These are phyloP conservation scores for Chlorella vulgaris DNA, from an alignment of 139 green algal species.

Conservation along the genomic window DNA sequence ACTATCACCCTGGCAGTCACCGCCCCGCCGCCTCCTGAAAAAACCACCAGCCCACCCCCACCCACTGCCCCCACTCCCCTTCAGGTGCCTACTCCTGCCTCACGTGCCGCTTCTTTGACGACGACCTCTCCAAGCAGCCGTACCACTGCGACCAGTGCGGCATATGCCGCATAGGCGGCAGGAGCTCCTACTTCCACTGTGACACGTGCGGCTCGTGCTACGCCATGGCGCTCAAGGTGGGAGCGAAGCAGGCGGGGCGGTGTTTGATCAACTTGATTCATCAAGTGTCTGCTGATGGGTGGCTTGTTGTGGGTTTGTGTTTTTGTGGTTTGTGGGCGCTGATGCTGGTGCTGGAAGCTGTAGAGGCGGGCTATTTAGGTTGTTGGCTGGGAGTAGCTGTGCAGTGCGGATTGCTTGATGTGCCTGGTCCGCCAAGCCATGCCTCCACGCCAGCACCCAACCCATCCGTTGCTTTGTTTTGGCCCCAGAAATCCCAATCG, in stretches of 20 bases:
- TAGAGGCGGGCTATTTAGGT: too few relatives aligned
- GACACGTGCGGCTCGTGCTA: slow-evolving; percentile 93
- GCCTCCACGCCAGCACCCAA: too few relatives aligned
- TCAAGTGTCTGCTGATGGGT: not conserved
- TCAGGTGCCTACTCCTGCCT: slow-evolving; percentile 65
- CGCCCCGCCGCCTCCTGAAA: too few relatives aligned
- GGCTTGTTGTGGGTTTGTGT: not conserved
- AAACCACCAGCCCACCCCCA: too few relatives aligned
- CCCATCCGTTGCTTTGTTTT: too few relatives aligned
- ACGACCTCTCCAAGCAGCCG: slow-evolving; percentile 83
- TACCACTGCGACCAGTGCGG: slow-evolving; percentile 84
- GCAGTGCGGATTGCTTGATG: too few relatives aligned
- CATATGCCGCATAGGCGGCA: slow-evolving; percentile 76
- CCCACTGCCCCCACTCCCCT: too few relatives aligned
- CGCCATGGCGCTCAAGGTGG: slow-evolving; percentile 52
- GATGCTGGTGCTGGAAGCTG: not conserved
- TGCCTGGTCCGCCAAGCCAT: too few relatives aligned
- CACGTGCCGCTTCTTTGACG: slow-evolving; percentile 88
- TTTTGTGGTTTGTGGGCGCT: not conserved
- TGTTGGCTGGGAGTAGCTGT: too few relatives aligned
- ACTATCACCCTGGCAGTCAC: not conserved
- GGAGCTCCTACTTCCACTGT: slow-evolving; percentile 95
- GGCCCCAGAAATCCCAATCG: too few relatives aligned
- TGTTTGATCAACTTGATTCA: too few relatives aligned
- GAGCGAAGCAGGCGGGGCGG: not conserved